Conservation (phyloP, 331 rosid genomes). For the Phaseolus coccineus region DNA sequence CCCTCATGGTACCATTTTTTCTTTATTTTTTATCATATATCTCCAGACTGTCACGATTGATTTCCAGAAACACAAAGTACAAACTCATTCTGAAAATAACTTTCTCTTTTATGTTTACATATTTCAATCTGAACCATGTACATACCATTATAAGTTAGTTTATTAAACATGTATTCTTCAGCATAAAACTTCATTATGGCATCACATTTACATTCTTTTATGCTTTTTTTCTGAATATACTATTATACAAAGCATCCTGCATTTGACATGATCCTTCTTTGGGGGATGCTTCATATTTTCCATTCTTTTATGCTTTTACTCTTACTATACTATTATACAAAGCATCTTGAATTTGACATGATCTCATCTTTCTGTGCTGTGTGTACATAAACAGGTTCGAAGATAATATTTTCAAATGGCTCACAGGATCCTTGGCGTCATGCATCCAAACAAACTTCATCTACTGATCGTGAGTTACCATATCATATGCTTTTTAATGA, state of each 20-base stretch:
- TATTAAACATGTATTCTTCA: conserved; percentile 2
- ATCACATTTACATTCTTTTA: no score
- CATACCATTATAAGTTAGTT: background rate
- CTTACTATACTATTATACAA: background rate
- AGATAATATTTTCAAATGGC: conserved; percentile 86
- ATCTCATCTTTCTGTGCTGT: conserved; percentile 29
- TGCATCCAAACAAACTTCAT: conserved; percentile 84
- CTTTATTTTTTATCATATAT: background rate
- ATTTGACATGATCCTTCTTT: no score
- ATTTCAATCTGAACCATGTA: background rate
- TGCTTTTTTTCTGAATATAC: no score
- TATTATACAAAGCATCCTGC: no score
- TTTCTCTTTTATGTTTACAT: conserved; percentile 8
- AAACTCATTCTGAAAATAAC: background rate
- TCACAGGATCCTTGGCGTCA: conserved; percentile 99
- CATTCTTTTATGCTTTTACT: no score
- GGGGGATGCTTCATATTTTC: no score
- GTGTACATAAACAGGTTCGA: conserved; percentile 71
- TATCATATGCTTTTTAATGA: conserved; percentile 36
- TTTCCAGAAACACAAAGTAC: background rate
- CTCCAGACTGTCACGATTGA: background rate
- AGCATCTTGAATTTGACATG: conserved; percentile 21
- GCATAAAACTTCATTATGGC: background rate
- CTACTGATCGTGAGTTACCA: conserved; percentile 80
- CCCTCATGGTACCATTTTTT: conserved; percentile 5